Evolutionary conservation across 495 filamentous ascomycete species (phyloP).

Genomic region (Penicillium coprophilum): DNA sequence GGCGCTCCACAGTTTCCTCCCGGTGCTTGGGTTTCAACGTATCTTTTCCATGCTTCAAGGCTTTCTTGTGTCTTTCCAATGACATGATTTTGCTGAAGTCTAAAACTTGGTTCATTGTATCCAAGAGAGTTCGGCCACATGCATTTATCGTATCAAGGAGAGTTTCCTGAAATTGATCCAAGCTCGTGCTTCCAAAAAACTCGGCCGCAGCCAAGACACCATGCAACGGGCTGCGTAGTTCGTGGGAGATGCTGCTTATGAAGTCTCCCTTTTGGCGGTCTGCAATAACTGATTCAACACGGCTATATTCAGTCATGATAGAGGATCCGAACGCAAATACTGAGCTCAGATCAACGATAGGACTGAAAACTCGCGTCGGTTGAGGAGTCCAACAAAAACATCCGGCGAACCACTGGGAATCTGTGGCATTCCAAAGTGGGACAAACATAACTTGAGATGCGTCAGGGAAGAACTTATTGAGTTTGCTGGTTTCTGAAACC

Average conservation of each 20-base stretch:
- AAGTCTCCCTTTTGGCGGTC: slow-evolving; percentile 63
- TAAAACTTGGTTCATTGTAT: slow-evolving; percentile 36
- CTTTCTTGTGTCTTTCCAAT: slow-evolving; percentile 14
- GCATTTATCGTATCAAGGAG: slow-evolving; percentile 64
- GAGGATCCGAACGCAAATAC: slow-evolving; percentile 62
- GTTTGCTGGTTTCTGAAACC: slow-evolving; percentile 22
- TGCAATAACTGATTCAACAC: slow-evolving; percentile 45
- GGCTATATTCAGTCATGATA: slow-evolving; percentile 65
- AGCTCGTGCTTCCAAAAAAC: slow-evolving; percentile 32
- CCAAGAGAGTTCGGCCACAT: slow-evolving; percentile 65
- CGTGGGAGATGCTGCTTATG: slow-evolving; percentile 72
- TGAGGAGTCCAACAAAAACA: slow-evolving; percentile 54
- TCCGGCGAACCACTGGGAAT: slow-evolving; percentile 61
- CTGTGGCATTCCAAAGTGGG: slow-evolving; percentile 62
- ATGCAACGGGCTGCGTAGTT: slow-evolving; percentile 68
- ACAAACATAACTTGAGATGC: slow-evolving; percentile 30
- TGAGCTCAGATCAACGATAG: slow-evolving; percentile 51
- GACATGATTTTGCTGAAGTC: slow-evolving; percentile 25
- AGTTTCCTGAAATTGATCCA: slow-evolving; percentile 41
- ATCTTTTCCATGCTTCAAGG: slow-evolving; percentile 10
- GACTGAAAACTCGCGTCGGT: slow-evolving; percentile 31
- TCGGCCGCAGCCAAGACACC: slow-evolving; percentile 66
- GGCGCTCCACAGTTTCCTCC: background rate
- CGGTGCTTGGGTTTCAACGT: background rate
- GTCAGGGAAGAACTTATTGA: slow-evolving; percentile 23